Evolutionary conservation across 1,284 basidiomycete species (phyloP).

Genomic region (Puccinia polysora): DNA sequence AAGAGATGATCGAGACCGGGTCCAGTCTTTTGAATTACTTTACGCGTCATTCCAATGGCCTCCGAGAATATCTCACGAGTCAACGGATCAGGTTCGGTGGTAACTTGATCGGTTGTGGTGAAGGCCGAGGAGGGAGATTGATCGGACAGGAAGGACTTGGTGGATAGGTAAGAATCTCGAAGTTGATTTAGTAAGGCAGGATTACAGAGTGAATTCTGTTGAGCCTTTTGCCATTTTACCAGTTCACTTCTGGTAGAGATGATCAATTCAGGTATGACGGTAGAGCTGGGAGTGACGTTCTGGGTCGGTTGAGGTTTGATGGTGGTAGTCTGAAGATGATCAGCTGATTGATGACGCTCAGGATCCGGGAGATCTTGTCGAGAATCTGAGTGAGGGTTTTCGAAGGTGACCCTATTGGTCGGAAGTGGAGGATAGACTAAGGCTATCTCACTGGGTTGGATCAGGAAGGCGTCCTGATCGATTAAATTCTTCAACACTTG

Average conservation of each 20-base stretch:
- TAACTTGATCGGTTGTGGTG: not conserved
- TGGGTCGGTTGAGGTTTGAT: not conserved
- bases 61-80: not conserved
- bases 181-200: not conserved
- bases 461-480: conserved; percentile 22
- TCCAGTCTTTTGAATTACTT: conserved; percentile 37
- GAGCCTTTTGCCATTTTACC: not conserved
- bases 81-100: conserved; percentile 4
- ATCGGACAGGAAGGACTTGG: conserved; percentile 5
- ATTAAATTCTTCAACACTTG: conserved; percentile 8
- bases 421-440: conserved; percentile 17
- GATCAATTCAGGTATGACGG: not conserved
- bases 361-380: not conserved
- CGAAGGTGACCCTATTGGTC: conserved; percentile 3
- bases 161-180: conserved; percentile 3
- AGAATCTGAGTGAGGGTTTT: not conserved
- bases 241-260: conserved; percentile 3
- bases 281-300: not conserved
- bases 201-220: not conserved
- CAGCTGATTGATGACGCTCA: too few relatives aligned
- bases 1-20: conserved; percentile 30
- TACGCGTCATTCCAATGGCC: conserved; percentile 19
- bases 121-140: not conserved
- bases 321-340: too few relatives aligned
- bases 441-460: conserved; percentile 14